Percentiles rank a stretch among this genome's conserved stretches.
Evolutionary conservation across 2,329 filamentous ascomycete genomes (phyloP).

Genomic region (Cordyceps fumosorosea): DNA sequence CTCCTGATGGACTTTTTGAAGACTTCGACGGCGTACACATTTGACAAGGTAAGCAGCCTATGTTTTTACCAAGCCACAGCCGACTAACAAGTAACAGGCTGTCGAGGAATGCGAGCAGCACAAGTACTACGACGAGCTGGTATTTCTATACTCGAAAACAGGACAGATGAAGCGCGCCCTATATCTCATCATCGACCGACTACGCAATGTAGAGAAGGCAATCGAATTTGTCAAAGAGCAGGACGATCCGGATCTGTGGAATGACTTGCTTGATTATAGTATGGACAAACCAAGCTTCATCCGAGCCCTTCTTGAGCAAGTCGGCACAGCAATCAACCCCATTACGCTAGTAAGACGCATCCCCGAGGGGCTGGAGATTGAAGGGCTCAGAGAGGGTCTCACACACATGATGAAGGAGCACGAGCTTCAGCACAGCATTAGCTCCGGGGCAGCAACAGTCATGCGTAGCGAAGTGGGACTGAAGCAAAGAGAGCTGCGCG

Average conservation of each 20-base stretch:
- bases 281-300: conserved; percentile 99
- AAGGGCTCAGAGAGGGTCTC: conserved; percentile 81
- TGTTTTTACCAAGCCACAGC: background rate
- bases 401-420: conserved; percentile 91
- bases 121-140: conserved; percentile 85
- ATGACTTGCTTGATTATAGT: conserved; percentile 86
- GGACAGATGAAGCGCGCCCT: conserved; percentile 89
- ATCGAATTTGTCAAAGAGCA: conserved; percentile 94
- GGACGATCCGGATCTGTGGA: conserved; percentile 87
- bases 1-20: conserved; percentile 84
- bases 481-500: conserved; percentile 74
- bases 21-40: conserved; percentile 78
- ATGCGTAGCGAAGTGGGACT: conserved; percentile 79
- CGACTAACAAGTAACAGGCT: conserved; percentile 35
- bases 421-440: conserved; percentile 91
- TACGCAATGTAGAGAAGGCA: conserved; percentile 84
- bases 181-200: conserved; percentile 87
- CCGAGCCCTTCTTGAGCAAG: conserved; percentile 82
- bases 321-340: conserved; percentile 88
- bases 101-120: conserved; percentile 72
- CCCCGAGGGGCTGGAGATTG: conserved; percentile 86
- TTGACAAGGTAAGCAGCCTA: conserved; percentile 55
- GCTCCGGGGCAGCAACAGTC: conserved; percentile 79
- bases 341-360: conserved; percentile 86
- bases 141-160: conserved; percentile 91